Base-by-base conservation (phyloP, 768 basidiomycete genomes). In the Chiua virens region DNA sequence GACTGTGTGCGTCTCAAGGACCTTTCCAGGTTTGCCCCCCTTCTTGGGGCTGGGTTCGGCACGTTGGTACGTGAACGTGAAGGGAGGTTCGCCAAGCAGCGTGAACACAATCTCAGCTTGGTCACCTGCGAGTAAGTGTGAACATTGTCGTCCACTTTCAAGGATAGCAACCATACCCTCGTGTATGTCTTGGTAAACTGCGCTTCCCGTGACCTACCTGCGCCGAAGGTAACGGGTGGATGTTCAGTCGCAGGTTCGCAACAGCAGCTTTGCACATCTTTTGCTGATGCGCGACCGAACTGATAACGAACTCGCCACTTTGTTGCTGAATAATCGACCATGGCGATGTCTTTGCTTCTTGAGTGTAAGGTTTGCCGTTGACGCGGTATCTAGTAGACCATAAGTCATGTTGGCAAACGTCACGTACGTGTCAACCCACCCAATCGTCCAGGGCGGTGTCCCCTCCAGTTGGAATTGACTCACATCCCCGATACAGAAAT, bases 401-500 rank as follows among this genome's bases (percentile, higher is more conserved):
- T 67, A 25, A 53, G 42, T 25, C 23, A 52, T 9, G 22, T 22
- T 8, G n/a, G 30, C 37, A 18, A 25, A 22, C 30, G 32, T 47
- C 30, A 22, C 15, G n/a, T 32, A 30, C 39, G 11, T 15, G 21
- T 11, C 30, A 25, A 56, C 83, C 39, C 59, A 92, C 88, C 85
- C 85, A 46, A 98, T 81, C 4, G 82, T 86, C 93, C 94, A 98
- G 4, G 96, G 93, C 15, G 94, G 88, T 28, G 83, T 89, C 39
- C 97, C 97, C 69, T 97, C 92, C 15, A 99, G 75, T 64, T 95
- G 86, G 78, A 97, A 98, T 56, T 92, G 92, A 9, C 89, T 78
- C 25, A 84, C 77, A 53, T 98, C 93, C 9, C 95, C 96, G 2
- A 91, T 87, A 70, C 97, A 99, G 54, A 89, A 85, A 62, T 98